Base-by-base conservation (phyloP, 2,329 filamentous ascomycete genomes). In the Aspergillus pseudonomiae region DNA sequence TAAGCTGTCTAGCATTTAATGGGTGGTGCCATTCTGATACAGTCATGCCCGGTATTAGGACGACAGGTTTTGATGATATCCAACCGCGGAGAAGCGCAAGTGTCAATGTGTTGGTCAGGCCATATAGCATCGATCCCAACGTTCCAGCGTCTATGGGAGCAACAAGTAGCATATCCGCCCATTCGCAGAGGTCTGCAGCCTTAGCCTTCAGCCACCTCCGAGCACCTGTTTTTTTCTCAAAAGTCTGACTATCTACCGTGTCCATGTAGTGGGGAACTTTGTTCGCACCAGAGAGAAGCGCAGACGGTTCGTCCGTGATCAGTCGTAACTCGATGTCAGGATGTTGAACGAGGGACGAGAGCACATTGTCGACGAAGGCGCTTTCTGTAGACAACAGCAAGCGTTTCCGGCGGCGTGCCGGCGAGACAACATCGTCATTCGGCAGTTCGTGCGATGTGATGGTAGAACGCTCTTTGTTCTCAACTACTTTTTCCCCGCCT, bases 41-140 rank as follows among this genome's bases (percentile, higher is more conserved):
- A 39, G 91, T 94, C 93, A 97, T 96, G 67, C 92, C 92, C 0
- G 94, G 93, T 7, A 96, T 89, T 62, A 97, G 81, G 56, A 97
- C 80, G 34, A 96, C 91, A 70, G 90, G 91, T 79, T 97, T 97
- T 7, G 89, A 90, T 0, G 91, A 88, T 71, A 96, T 89, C 94
- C 94, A 97, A 61, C 91, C 91, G 59, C 94, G 87, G 56, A 97
- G 77, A 1, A 96, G 87, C 70, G 94, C 91, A 59, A 96, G 84
- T 9, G 96, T 83, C 60, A 96, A 84, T 34, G 89, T 96, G 72
- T 92, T 92, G 3, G 92, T 89, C 62, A 94, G 86, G 59, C 94
- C 94, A 60, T 90, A 88, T 73, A 97, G 83, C 93, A 97, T 96
- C 75, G 92, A 92, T 34, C 91, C 91, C 61, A 97, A 84, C 61